Evolutionary conservation across 2,329 filamentous ascomycete genomes (phyloP).

Genomic region (Gliomastix tumulicola): DNA sequence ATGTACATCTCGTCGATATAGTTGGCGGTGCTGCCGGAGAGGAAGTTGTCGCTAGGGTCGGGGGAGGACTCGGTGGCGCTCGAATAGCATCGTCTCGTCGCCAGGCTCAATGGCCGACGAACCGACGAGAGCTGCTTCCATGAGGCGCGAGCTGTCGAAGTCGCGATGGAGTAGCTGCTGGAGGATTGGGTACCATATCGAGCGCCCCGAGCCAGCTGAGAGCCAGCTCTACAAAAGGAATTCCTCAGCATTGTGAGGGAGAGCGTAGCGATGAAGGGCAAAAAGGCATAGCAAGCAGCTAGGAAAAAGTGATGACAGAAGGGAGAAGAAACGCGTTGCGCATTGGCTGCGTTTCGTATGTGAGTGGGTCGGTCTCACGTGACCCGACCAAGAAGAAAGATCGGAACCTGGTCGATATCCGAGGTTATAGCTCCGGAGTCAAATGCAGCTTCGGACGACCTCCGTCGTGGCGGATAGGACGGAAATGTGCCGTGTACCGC

Average conservation of each 20-base stretch:
- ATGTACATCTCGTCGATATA: conserved; percentile 99
- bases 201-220: conserved; percentile 51
- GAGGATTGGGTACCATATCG: conserved; percentile 34
- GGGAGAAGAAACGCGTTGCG: too few relatives aligned
- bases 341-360: too few relatives aligned
- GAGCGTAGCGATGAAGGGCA: too few relatives aligned
- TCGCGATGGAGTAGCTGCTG: conserved; percentile 32
- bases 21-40: conserved; percentile 93
- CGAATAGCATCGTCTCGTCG: conserved; percentile 45
- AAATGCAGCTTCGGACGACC: too few relatives aligned
- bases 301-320: too few relatives aligned
- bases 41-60: conserved; percentile 91
- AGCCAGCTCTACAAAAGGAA: conserved; percentile 58
- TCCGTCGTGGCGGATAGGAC: too few relatives aligned
- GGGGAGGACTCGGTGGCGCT: conserved; percentile 47
- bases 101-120: conserved; percentile 42
- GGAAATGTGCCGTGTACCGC: too few relatives aligned
- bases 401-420: too few relatives aligned
- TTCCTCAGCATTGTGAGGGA: conserved; percentile 70
- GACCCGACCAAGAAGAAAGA: too few relatives aligned
- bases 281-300: too few relatives aligned
- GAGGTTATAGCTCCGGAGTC: too few relatives aligned
- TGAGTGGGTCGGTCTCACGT: too few relatives aligned
- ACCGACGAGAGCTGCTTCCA: conserved; percentile 36
- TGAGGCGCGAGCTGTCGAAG: conserved; percentile 26